phyloP scores from a whole-genome alignment of 176 grass and related monocot species.

The Poa annua region DNA sequence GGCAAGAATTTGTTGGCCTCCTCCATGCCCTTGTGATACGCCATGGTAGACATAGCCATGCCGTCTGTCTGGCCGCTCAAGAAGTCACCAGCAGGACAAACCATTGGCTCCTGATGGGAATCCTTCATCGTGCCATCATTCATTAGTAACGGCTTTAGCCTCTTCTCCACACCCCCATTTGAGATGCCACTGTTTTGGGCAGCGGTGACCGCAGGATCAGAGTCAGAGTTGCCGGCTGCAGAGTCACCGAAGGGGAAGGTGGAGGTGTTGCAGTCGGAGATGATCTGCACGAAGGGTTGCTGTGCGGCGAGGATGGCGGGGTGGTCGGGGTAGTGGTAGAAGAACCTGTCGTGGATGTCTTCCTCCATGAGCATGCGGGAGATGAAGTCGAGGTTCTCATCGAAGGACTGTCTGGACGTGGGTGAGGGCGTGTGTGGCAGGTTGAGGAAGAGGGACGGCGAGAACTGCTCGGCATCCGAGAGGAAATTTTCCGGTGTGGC shows the following conservation, averaged over 20 bases:
- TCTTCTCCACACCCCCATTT: too few species aligned
- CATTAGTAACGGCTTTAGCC: too few species aligned
- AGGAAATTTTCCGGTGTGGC: too few species aligned
- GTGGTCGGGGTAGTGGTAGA: conserved; percentile 32
- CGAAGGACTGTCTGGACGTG: not conserved
- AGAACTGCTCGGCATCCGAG: not conserved
- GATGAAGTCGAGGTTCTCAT: not conserved
- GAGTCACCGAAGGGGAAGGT: not conserved
- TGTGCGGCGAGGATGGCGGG: conserved; percentile 30
- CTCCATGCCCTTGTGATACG: conserved; percentile 50
- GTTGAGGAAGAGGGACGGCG: conserved; percentile 10
- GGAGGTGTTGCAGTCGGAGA: conserved; percentile 27
- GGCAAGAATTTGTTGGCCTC: conserved; percentile 60
- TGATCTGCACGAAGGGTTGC: conserved; percentile 50
- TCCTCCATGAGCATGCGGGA: conserved; percentile 42
- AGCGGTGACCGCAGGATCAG: too few species aligned
- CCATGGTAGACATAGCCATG: conserved; percentile 37
- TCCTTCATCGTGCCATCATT: not conserved
- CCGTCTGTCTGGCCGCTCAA: not conserved
- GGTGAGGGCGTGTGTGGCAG: not conserved
- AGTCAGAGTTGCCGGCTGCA: not conserved
- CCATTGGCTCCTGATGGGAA: not conserved
- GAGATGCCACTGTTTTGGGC: too few species aligned
- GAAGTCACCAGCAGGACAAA: conserved; percentile 8
- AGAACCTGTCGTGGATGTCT: conserved; percentile 28